Conservation (phyloP, 169 alveolate species). For the Eimeria brunetti region DNA sequence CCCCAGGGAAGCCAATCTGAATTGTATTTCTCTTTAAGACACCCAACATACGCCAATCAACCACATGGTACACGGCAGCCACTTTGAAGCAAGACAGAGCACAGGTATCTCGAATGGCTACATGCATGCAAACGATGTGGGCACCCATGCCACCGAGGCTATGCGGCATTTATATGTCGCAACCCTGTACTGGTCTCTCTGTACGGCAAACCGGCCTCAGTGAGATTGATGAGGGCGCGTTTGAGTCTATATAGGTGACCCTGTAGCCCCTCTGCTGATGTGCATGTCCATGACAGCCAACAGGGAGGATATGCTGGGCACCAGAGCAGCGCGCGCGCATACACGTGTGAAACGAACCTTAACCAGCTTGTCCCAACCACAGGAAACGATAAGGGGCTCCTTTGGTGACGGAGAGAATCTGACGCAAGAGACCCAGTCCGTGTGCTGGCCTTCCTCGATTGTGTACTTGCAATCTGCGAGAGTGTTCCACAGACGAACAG, state of each 20-base stretch:
- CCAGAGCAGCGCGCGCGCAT: not conserved
- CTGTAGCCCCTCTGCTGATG: conserved; percentile 36
- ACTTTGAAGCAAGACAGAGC: too few species aligned
- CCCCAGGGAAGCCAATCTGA: not conserved
- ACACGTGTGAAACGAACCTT: conserved; percentile 86
- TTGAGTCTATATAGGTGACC: not conserved
- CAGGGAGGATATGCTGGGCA: conserved; percentile 56
- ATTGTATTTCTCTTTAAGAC: not conserved
- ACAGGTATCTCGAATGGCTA: not conserved
- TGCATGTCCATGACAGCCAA: not conserved
- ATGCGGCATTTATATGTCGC: not conserved
- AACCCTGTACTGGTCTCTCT: conserved; percentile 4
- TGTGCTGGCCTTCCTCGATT: conserved; percentile 95
- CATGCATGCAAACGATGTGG: not conserved
- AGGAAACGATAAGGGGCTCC: conserved; percentile 97
- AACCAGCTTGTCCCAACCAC: conserved; percentile 98
- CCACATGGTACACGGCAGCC: not conserved
- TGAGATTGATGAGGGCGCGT: not conserved
- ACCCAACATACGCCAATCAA: not conserved
- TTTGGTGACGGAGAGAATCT: conserved; percentile 97
- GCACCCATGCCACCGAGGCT: not conserved
- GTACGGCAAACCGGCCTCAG: not conserved
- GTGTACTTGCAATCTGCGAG: conserved; percentile 98
- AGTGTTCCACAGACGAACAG: conserved; percentile 98
- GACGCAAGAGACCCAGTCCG: conserved; percentile 98